Conservation (phyloP, 108 stramenopile species). For the Skeletonema tropicum region DNA sequence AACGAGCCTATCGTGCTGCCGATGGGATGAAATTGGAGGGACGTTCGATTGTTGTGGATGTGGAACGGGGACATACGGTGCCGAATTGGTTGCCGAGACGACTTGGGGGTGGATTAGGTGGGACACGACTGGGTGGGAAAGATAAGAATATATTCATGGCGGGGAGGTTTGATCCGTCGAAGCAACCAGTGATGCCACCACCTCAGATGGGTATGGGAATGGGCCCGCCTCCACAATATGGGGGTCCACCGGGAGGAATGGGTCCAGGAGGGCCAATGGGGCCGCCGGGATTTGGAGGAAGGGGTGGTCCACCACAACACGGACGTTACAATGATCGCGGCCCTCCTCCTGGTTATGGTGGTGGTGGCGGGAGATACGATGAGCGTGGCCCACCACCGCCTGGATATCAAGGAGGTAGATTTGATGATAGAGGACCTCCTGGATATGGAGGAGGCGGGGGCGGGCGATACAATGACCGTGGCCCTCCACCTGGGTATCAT, state of each 20-base stretch:
- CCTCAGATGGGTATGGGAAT: conserved; percentile 26
- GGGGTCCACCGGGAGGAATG: conserved; percentile 36
- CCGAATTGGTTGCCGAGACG: conserved; percentile 90
- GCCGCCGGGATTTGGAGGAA: background rate
- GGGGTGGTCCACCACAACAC: conserved; percentile 28
- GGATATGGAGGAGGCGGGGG: conserved; percentile 25
- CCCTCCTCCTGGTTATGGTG: conserved; percentile 27
- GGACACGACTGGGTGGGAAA: conserved; percentile 79
- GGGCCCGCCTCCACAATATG: conserved; percentile 9
- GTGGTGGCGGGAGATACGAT: conserved; percentile 42
- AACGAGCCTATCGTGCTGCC: conserved; percentile 85
- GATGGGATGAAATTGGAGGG: conserved; percentile 95
- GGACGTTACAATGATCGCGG: conserved; percentile 50
- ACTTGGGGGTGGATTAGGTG: conserved; percentile 92
- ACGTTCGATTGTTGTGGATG: conserved; percentile 90
- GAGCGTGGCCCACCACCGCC: conserved; percentile 31
- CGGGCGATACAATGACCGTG: conserved; percentile 19
- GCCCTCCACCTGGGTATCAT: conserved; percentile 34
- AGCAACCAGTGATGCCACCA: conserved; percentile 3
- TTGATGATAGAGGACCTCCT: conserved; percentile 33
- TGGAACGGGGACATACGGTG: conserved; percentile 97
- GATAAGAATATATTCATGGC: conserved; percentile 61
- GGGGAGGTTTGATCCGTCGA: conserved; percentile 80
- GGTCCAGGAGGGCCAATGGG: conserved; percentile 30
- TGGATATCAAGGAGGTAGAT: conserved; percentile 18